A percentile compares a stretch with the other conserved stretches of the same genome.
phyloP scores from a whole-genome alignment of 345 rosid species.

The Lagerstroemia speciosa region DNA sequence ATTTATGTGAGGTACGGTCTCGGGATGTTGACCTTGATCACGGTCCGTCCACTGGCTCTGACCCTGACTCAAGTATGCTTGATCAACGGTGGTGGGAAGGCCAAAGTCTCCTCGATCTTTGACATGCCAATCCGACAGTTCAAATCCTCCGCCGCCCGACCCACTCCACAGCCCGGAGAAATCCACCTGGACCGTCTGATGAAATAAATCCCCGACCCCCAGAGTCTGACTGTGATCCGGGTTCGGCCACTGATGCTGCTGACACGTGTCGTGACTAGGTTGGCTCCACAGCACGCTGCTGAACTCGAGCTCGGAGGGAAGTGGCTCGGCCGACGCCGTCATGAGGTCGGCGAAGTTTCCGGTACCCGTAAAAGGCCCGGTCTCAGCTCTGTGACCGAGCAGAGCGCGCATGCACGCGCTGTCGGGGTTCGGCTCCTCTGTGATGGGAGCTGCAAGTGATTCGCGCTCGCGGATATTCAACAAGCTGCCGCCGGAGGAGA shows the following conservation, averaged over 20 bases:
- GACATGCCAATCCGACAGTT: background rate
- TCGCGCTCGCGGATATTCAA: background rate
- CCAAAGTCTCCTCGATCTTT: background rate
- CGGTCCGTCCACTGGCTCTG: conserved; percentile 3
- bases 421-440: background rate
- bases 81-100: background rate
- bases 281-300: background rate
- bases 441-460: background rate
- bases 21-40: background rate
- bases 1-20: background rate
- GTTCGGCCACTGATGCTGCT: background rate
- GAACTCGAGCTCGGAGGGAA: background rate
- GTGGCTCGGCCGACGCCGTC: background rate
- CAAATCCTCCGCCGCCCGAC: background rate
- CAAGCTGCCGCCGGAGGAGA: background rate
- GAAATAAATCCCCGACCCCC: background rate
- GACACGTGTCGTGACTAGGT: background rate
- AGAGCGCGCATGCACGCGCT: background rate
- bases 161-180: background rate
- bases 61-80: conserved; percentile 5
- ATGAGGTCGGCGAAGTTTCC: background rate
- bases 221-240: background rate
- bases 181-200: conserved; percentile 8
- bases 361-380: background rate
- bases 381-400: background rate